These are phyloP conservation scores for Penicillium olsonii DNA, from an alignment of 2,329 filamentous ascomycete species.

Conservation along the genomic window DNA sequence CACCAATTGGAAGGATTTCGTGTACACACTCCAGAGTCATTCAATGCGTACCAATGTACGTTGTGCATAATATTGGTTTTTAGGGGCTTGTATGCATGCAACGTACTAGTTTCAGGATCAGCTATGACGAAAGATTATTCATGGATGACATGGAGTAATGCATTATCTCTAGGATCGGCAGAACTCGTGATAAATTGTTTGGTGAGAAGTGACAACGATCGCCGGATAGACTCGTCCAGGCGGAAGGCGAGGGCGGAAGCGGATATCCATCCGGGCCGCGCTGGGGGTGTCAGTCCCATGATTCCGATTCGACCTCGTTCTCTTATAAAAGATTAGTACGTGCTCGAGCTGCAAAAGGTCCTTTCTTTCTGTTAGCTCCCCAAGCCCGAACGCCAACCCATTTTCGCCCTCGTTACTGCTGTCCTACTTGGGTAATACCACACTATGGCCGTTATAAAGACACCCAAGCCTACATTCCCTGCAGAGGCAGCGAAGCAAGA, in stretches of 20 bases:
- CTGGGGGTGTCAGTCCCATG: conserved; percentile 15
- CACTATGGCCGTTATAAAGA: conserved; percentile 14
- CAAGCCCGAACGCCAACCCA: too few relatives aligned
- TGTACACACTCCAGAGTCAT: too few relatives aligned
- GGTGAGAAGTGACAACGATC: too few relatives aligned
- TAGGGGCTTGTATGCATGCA: too few relatives aligned
- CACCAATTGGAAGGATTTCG: too few relatives aligned
- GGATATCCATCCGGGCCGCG: conserved; percentile 15
- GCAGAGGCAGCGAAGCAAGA: conserved; percentile 33
- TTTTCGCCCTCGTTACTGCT: neutral
- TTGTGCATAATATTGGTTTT: too few relatives aligned
- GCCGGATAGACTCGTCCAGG: neutral
- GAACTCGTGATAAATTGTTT: too few relatives aligned
- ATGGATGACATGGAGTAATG: too few relatives aligned
- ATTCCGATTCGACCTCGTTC: conserved; percentile 1
- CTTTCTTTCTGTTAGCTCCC: neutral
- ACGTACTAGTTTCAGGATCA: too few relatives aligned
- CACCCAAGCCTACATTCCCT: conserved; percentile 32
- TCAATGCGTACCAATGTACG: too few relatives aligned
- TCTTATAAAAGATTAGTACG: conserved; percentile 18
- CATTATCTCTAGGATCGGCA: too few relatives aligned
- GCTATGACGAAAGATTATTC: too few relatives aligned
- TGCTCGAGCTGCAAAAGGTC: neutral
- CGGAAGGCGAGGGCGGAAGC: conserved; percentile 28
- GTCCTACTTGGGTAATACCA: neutral